Base-by-base conservation (phyloP, 2,329 filamentous ascomycete species). In the Penicillium sumatraense region DNA sequence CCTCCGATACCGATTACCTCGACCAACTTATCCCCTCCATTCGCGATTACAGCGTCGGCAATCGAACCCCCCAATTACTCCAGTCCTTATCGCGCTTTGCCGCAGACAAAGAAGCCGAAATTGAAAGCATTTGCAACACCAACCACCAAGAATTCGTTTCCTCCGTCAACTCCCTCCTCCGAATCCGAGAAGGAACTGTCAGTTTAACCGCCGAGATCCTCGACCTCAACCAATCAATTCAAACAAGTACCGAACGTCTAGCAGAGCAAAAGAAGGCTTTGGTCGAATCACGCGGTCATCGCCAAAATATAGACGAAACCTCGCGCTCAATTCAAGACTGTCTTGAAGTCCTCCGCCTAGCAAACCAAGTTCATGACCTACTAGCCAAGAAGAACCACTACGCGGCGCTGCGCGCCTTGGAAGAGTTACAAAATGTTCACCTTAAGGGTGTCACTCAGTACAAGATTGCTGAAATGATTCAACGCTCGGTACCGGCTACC, bases 81-180 rank as follows among this genome's bases (percentile, higher is more conserved):
- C 88, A 93, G 65, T 89, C 89, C 57, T 81, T 96, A 53, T 86
- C 87, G 42, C 86, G 88, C 63, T 96, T 96, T 73, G 90, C 93
- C 29, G 87, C 89, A 63, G 90, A 95, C 44, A 88, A 93, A 57
- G 95, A 99, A 73, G 77, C 85, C 13, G 93, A 98, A 66, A 98
- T 99, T 62, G 95, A 99, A 77, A 86, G 86, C 20, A 96, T 98
- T 66, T 96, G 95, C 66, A 87, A 96, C 67, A 93, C 90, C 10
- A 96, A 97, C 68, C 95, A 99, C 69, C 93, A 98, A 70, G 95
- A 97, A 68, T 99, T 99, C 69, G 88, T 98, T 29, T 86, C 86
- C 61, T 97, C 93, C 0, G 92, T 99, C 63, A 96, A 95, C 68
- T 91, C 96, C 70, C 84, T 99, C n/a, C 89, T 98, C 65, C 85